Evolutionary conservation across 2,329 filamentous ascomycete species (phyloP).

Genomic region (Madurella mycetomatis): DNA sequence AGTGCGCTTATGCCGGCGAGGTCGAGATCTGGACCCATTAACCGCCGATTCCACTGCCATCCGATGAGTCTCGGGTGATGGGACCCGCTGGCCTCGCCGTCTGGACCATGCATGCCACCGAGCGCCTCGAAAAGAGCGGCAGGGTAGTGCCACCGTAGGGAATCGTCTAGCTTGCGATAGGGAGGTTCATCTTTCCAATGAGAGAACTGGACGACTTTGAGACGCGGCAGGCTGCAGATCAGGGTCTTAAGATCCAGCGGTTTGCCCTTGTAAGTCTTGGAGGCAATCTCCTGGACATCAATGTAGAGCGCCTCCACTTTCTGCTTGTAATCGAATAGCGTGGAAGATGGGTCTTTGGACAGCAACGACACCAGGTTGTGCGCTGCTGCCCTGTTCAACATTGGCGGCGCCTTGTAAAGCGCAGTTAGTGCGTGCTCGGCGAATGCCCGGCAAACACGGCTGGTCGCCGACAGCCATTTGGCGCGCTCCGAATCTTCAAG

Average conservation of each 20-base stretch:
- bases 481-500: conserved; percentile 40
- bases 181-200: conserved; percentile 66
- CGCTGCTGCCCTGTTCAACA: conserved; percentile 46
- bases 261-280: conserved; percentile 48
- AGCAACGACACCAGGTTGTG: conserved; percentile 50
- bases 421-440: conserved; percentile 68
- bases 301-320: conserved; percentile 69
- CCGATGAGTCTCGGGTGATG: conserved; percentile 23
- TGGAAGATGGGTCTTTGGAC: conserved; percentile 44
- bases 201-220: conserved; percentile 67
- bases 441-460: conserved; percentile 60
- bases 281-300: conserved; percentile 56
- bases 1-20: conserved; percentile 46
- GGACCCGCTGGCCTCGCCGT: conserved; percentile 34
- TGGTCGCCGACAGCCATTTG: conserved; percentile 62
- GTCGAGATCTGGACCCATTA: conserved; percentile 43
- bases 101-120: conserved; percentile 39
- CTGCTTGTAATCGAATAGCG: conserved; percentile 59
- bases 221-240: conserved; percentile 59
- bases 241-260: conserved; percentile 47
- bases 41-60: conserved; percentile 59
- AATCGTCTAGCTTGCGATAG: conserved; percentile 53
- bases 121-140: conserved; percentile 61
- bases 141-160: conserved; percentile 66
- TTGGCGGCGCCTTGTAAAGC: conserved; percentile 65